Conservation (phyloP, 805 yeast species). For the Cyberlindnera mycetangii region DNA sequence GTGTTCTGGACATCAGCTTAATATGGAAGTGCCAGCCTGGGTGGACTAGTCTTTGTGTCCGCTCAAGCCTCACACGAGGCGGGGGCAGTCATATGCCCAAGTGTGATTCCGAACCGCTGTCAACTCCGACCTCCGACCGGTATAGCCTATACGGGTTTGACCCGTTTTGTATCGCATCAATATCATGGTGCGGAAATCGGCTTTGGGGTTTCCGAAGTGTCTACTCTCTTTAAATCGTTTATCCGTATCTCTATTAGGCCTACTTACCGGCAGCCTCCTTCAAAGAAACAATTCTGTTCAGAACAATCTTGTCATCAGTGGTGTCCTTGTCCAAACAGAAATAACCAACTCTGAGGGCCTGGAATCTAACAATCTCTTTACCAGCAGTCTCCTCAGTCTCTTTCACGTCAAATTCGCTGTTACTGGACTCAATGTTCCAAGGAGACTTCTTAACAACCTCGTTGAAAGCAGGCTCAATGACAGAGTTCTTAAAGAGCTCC, state of each 20-base stretch:
- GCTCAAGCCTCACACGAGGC: too few species aligned
- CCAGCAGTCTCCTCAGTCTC: constrained; percentile 58
- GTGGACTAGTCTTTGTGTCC: too few species aligned
- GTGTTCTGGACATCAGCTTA: too few species aligned
- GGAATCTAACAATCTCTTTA: constrained; percentile 91
- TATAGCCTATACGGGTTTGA: too few species aligned
- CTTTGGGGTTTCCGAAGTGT: too few species aligned
- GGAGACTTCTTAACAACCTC: constrained; percentile 73
- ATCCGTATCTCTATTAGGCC: neutral
- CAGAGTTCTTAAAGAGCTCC: constrained; percentile 56
- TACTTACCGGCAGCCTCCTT: constrained; percentile 60
- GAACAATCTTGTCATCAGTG: constrained; percentile 54
- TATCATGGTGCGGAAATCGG: too few species aligned
- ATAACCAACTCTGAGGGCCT: constrained; percentile 95
- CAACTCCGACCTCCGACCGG: neutral
- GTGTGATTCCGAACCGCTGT: too few species aligned
- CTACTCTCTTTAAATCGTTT: neutral
- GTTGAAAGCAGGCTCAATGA: constrained; percentile 74
- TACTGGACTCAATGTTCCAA: constrained; percentile 57
- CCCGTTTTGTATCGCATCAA: too few species aligned
- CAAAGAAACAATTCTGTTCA: constrained; percentile 90
- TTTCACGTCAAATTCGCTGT: constrained; percentile 62
- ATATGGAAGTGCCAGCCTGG: neutral
- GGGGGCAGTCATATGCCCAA: neutral
- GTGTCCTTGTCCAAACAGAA: constrained; percentile 87